Base-by-base conservation (phyloP, 139 green algal species). In the Pleodorina starrii region DNA sequence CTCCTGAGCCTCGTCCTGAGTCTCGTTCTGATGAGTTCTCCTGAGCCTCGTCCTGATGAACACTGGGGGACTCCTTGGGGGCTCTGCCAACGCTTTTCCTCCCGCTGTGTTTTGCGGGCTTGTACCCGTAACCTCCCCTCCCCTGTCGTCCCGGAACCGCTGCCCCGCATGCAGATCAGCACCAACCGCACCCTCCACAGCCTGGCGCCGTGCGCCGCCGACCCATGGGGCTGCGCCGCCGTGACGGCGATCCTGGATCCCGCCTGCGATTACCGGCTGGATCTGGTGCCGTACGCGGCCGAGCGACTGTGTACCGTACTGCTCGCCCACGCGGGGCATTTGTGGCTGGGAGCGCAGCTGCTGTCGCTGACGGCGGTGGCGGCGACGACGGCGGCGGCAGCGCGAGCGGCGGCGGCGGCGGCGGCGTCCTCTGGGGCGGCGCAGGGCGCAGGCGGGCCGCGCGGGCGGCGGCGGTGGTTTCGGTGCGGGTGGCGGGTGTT, bases 331-430 rank as follows among this genome's bases (percentile, higher is more conserved):
- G 12, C 63, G 60, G 57, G 81, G 5, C 60, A 44, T 11, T 59
- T 87, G 42, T 87, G 81, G 81, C 57, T 87, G 57, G 81, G 60
- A 1, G 60, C 43, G 27, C 81, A 78, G 81, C 43, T 77, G 60
- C 5, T 32, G 29, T 59, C 81, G 81, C 43, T 77, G 11, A 5
- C 32, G 60, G 59, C 60, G 42, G 59, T 60, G 29, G 43, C 21
- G 42, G 81, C 25, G 9, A 9, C 43, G 63, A 10, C 81, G 29
- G 27, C 5, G 40, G 81, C 81, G 60, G 76, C 48, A 14, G 50
- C n/a, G 29, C 11, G 12, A 11, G 79, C 38, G 42, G 57, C 78
- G 35, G 29, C 50, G 77, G 35, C 32, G 76, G 21, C 71, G 71
- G 38, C 38, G 71, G 38, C 72, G 40, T 32, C 1, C 63, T 16